Percentiles rank a stretch among this genome's conserved stretches.
phyloP scores from a whole-genome alignment of 352 stramenopile species.

The Globisporangium solare region DNA sequence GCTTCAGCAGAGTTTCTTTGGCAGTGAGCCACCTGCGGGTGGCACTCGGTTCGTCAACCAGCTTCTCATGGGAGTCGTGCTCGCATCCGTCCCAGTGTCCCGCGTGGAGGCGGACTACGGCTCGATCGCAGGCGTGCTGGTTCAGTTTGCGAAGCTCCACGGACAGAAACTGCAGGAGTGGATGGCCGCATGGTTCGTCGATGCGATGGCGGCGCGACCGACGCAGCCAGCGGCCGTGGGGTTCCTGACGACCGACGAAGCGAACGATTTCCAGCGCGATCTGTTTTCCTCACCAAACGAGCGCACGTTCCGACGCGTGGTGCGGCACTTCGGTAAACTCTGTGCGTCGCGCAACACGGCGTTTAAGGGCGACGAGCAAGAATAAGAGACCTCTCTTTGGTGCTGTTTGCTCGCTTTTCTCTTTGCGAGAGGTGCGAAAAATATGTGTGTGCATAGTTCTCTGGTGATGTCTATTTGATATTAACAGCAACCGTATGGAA shows the following conservation, averaged over 20 bases:
- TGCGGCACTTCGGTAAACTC: slow-evolving; percentile 81
- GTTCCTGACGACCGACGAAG: slow-evolving; percentile 59
- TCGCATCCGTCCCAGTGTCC: slow-evolving; percentile 49
- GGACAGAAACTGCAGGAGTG: slow-evolving; percentile 51
- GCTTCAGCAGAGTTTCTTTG: slow-evolving; percentile 22
- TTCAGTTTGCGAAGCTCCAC: slow-evolving; percentile 67
- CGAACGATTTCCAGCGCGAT: slow-evolving; percentile 55
- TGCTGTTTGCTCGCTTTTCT: slow-evolving; percentile 5
- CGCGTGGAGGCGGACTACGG: slow-evolving; percentile 80
- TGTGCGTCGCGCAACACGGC: slow-evolving; percentile 71
- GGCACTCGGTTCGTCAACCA: slow-evolving; percentile 57
- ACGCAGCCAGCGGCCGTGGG: slow-evolving; percentile 35
- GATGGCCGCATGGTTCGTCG: slow-evolving; percentile 60
- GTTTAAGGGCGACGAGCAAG: slow-evolving; percentile 25
- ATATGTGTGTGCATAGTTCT: slow-evolving; percentile 1
- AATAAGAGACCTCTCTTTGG: slow-evolving; percentile 17
- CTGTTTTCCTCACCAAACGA: slow-evolving; percentile 62
- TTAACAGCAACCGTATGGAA: slow-evolving; percentile 1
- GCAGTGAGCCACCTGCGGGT: slow-evolving; percentile 9
- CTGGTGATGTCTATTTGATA: slow-evolving; percentile 1
- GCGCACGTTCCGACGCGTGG: slow-evolving; percentile 60
- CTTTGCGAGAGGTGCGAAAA: neutral
- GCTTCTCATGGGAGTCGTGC: slow-evolving; percentile 57
- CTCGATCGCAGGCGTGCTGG: slow-evolving; percentile 64
- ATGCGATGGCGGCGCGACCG: slow-evolving; percentile 34